Conservation (phyloP, 1,139 yeast genomes). For the Magnusiomyces magnusii region DNA sequence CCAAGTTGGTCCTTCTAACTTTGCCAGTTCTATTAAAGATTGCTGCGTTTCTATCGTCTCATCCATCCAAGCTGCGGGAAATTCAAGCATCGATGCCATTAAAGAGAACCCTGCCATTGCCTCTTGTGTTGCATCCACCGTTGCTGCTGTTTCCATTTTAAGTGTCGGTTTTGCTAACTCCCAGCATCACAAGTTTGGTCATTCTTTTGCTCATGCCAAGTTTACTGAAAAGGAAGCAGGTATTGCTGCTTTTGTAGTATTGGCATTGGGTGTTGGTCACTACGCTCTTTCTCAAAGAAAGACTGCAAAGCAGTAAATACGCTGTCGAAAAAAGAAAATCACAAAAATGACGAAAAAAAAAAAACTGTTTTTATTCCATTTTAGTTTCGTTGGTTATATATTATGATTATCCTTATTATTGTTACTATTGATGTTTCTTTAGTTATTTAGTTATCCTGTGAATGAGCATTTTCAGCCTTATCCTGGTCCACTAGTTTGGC, state of each 20-base stretch:
- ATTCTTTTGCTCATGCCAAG: neutral
- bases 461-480: too few species aligned
- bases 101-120: conserved; percentile 3
- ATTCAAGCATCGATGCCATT: neutral
- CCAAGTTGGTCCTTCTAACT: neutral
- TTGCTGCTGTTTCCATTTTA: neutral
- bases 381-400: neutral
- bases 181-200: neutral
- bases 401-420: neutral
- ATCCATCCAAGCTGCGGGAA: neutral
- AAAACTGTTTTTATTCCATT: neutral
- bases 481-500: neutral
- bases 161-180: conserved; percentile 3
- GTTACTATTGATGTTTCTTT: too few species aligned
- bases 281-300: neutral
- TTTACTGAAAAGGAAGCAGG: neutral
- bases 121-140: neutral
- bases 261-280: conserved; percentile 9
- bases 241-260: conserved; percentile 5
- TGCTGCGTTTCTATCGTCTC: neutral
- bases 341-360: conserved; percentile 1
- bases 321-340: too few species aligned
- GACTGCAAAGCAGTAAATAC: neutral
- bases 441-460: too few species aligned
- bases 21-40: neutral